Conservation (phyloP, 306 rosid species). For the Cicer cuneatum region DNA sequence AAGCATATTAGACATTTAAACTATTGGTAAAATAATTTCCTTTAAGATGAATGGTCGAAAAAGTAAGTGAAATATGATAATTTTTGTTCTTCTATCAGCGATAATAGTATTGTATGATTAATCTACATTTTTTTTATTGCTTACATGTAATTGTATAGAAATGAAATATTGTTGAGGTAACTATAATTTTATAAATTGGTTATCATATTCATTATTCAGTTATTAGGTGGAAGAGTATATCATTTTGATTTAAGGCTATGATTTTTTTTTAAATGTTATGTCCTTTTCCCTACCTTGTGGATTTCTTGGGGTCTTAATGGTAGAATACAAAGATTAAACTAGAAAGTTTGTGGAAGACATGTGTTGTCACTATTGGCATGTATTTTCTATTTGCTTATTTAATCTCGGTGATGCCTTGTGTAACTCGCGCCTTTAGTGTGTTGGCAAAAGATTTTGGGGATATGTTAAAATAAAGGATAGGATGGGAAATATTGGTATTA, state of each 20-base stretch:
- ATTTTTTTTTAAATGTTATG: not conserved
- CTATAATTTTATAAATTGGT: constrained; percentile 2
- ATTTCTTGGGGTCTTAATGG: constrained; percentile 7
- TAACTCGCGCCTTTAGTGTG: not conserved
- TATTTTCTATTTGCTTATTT: constrained; percentile 8
- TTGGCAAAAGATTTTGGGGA: not conserved
- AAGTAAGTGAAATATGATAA: constrained; percentile 58
- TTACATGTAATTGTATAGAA: not conserved
- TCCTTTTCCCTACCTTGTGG: constrained; percentile 23
- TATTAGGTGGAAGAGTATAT: not conserved
- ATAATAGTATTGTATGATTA: not conserved
- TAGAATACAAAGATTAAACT: not conserved
- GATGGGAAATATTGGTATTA: not conserved
- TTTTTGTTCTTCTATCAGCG: not conserved
- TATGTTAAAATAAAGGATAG: not conserved
- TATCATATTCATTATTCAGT: constrained; percentile 2
- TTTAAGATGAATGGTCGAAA: constrained; percentile 97
- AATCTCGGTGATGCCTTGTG: not conserved
- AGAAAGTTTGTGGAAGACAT: not conserved
- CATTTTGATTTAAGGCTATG: constrained; percentile 22
- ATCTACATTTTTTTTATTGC: not conserved
- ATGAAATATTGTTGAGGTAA: not conserved
- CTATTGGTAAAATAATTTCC: constrained; percentile 69
- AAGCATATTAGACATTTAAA: constrained; percentile 44
- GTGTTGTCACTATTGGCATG: not conserved